Percentiles rank a stretch among this genome's conserved stretches.
Evolutionary conservation across 208 protist species (phyloP).

Genomic region (Angomonas deanei): DNA sequence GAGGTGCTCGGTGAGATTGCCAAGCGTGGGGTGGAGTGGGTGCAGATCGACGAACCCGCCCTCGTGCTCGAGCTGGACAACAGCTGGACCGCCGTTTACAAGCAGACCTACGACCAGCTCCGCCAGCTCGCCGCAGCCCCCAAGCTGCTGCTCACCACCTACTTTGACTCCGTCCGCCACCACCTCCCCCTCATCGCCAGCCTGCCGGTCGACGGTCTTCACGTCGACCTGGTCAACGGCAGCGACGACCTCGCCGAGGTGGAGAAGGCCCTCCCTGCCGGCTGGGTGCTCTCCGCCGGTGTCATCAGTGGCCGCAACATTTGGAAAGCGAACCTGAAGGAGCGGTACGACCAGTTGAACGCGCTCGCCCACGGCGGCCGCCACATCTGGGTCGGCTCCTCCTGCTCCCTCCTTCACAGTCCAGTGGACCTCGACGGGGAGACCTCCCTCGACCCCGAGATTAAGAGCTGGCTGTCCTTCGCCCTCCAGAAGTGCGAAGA

Average conservation of each 20-base stretch:
- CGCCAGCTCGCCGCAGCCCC: conserved; percentile 8
- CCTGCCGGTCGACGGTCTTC: conserved; percentile 66
- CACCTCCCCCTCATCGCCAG: conserved; percentile 29
- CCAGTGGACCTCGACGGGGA: conserved; percentile 67
- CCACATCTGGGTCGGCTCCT: conserved; percentile 59
- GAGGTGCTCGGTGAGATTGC: conserved; percentile 52
- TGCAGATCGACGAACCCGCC: conserved; percentile 86
- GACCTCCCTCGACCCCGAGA: conserved; percentile 33
- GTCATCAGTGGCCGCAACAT: conserved; percentile 86
- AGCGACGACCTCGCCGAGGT: conserved; percentile 25
- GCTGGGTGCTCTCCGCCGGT: conserved; percentile 67
- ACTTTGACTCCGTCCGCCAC: conserved; percentile 72
- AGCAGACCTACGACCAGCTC: conserved; percentile 26
- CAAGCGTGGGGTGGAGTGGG: conserved; percentile 42
- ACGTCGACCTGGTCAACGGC: conserved; percentile 59
- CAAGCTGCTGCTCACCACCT: conserved; percentile 72
- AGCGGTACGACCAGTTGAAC: conserved; percentile 13
- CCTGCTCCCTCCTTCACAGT: conserved; percentile 77
- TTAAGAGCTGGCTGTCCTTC: conserved; percentile 72
- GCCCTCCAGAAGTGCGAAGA: conserved; percentile 80
- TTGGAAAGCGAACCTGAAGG: conserved; percentile 60
- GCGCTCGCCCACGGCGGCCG: conserved; percentile 19
- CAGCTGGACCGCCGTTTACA: conserved; percentile 21
- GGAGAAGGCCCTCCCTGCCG: conserved; percentile 27
- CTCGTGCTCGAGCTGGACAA: conserved; percentile 63